phyloP scores from a whole-genome alignment of 768 basidiomycete species.

The Xerocomellus amylosporus region DNA sequence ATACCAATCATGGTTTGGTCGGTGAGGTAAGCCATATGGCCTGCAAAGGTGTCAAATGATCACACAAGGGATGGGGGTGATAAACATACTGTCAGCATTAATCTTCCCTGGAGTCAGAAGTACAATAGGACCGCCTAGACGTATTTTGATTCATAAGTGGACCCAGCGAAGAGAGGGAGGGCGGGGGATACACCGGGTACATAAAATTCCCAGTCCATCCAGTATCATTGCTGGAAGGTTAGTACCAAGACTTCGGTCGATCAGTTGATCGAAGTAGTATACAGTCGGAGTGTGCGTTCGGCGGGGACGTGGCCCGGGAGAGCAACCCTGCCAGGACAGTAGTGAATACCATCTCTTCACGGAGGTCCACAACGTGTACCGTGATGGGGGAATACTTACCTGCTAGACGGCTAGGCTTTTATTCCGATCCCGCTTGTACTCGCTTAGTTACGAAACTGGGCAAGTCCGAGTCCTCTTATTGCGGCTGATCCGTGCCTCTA shows the following conservation, averaged over 20 bases:
- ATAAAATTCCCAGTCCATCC: constrained; percentile 68
- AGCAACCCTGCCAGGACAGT: constrained; percentile 9
- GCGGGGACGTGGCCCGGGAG: constrained; percentile 2
- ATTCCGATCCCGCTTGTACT: constrained; percentile 4
- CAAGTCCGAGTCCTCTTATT: no score
- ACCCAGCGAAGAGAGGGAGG: neutral
- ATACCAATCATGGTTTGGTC: constrained; percentile 61
- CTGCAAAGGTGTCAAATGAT: constrained; percentile 7
- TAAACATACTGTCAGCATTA: constrained; percentile 43
- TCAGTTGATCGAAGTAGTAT: constrained; percentile 33
- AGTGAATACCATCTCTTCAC: constrained; percentile 11
- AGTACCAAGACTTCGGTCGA: constrained; percentile 58
- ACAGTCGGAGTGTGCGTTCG: constrained; percentile 27
- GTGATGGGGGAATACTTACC: neutral
- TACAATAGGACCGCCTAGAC: constrained; percentile 26
- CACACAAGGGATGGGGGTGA: neutral
- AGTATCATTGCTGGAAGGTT: constrained; percentile 77
- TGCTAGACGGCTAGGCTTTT: neutral
- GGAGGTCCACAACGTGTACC: neutral
- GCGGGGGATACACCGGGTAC: constrained; percentile 37
- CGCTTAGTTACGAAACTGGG: no score
- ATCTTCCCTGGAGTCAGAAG: constrained; percentile 59
- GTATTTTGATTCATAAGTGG: neutral
- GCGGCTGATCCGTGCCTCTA: no score
- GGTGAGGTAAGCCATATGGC: constrained; percentile 52